Percentiles rank a stretch among this genome's conserved stretches.
Conservation (phyloP, 2,329 filamentous ascomycete species). For the Fusarium nurragi region DNA sequence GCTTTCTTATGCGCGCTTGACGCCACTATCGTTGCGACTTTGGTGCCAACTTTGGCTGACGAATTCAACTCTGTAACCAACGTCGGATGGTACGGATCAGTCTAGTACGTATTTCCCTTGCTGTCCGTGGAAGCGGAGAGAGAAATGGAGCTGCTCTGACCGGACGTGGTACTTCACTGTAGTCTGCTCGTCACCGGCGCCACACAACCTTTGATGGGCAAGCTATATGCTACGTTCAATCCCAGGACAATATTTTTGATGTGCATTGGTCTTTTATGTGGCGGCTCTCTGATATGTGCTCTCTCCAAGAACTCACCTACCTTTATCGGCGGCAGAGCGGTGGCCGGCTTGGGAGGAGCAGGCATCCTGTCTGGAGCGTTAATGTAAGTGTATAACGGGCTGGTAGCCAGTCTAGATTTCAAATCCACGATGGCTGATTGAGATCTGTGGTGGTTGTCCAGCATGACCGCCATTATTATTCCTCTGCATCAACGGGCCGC, state of each 20-base stretch:
- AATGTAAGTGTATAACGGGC: too few species aligned
- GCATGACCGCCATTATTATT: too few species aligned
- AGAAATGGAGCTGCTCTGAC: too few species aligned
- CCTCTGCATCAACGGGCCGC: too few species aligned
- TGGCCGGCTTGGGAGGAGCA: not conserved
- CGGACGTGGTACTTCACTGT: not conserved
- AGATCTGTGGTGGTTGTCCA: too few species aligned
- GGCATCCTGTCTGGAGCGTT: not conserved
- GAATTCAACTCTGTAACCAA: not conserved
- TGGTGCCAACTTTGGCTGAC: not conserved
- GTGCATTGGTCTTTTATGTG: not conserved
- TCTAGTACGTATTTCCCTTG: not conserved
- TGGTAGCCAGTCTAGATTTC: too few species aligned
- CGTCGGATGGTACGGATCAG: not conserved
- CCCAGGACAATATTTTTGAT: not conserved
- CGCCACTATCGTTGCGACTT: not conserved
- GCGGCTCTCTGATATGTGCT: not conserved
- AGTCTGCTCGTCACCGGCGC: too few species aligned
- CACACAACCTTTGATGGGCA: not conserved
- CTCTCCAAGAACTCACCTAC: not conserved
- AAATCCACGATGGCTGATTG: too few species aligned
- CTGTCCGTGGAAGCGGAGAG: too few species aligned
- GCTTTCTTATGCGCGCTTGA: too few species aligned
- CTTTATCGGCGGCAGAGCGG: not conserved
- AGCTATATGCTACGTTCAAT: not conserved